Evolutionary conservation across 805 yeast genomes (phyloP).

Genomic region (Brettanomyces sp.): DNA sequence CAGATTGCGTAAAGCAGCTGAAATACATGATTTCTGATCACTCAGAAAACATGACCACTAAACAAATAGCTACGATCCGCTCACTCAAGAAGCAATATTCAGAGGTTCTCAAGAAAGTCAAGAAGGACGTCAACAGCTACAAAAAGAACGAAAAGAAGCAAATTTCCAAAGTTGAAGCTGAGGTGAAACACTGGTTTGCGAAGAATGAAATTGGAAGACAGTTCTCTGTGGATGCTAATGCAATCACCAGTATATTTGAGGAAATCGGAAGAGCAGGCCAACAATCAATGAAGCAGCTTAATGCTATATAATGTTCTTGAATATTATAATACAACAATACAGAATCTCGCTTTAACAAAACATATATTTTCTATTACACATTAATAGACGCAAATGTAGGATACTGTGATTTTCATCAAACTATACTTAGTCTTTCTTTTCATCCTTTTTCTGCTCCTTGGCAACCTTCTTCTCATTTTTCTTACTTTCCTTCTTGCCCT

Average conservation of each 20-base stretch:
- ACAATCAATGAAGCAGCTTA: neutral
- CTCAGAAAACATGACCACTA: too few relatives aligned
- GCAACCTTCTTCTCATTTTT: neutral
- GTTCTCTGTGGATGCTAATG: neutral
- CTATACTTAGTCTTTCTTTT: neutral
- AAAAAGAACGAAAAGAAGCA: neutral
- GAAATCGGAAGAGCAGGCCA: neutral
- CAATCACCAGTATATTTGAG: neutral
- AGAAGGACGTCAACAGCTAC: neutral
- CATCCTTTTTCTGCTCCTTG: neutral
- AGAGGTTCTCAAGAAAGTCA: conserved; percentile 1
- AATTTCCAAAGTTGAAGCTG: neutral
- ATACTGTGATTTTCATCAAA: neutral
- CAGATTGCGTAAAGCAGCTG: conserved; percentile 17
- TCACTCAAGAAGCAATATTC: neutral
- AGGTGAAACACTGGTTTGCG: neutral
- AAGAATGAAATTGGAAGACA: neutral
- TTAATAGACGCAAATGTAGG: neutral
- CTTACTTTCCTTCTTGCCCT: neutral
- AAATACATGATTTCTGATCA: conserved; percentile 1
- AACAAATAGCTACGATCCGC: too few relatives aligned
- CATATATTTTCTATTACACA: neutral
- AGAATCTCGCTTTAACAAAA: neutral
- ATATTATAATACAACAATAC: too few relatives aligned
- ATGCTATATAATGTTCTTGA: neutral